Percentiles rank a stretch among this genome's conserved stretches.
Evolutionary conservation across 176 grass and related monocot species (phyloP).

Genomic region (Hsuehochloa calcarea): DNA sequence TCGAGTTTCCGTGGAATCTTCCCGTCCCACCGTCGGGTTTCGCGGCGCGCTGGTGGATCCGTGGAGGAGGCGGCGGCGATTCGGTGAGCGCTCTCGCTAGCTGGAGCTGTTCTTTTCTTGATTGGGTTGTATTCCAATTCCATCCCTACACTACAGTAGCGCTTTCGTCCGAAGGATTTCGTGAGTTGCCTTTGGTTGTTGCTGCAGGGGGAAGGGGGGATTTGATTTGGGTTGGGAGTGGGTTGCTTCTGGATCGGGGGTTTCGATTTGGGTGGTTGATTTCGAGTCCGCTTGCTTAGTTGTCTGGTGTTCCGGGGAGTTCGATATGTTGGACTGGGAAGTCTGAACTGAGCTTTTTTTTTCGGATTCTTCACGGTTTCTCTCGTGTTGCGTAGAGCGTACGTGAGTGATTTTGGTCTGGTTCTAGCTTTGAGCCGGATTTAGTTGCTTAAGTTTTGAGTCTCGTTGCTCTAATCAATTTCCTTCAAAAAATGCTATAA

Average conservation of each 20-base stretch:
- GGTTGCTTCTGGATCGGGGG: background rate
- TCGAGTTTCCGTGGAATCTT: background rate
- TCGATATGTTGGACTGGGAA: background rate
- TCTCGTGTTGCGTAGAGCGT: slow-evolving; percentile 33
- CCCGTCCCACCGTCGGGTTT: background rate
- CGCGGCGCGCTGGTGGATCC: background rate
- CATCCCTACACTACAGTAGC: background rate
- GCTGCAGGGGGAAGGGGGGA: background rate
- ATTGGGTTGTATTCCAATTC: background rate
- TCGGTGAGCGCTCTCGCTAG: slow-evolving; percentile 32
- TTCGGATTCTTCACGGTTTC: slow-evolving; percentile 35
- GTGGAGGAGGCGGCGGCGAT: background rate
- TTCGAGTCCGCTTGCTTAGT: background rate
- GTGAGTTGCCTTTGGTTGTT: background rate
- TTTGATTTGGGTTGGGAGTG: background rate
- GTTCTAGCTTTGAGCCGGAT: background rate
- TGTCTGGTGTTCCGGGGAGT: background rate
- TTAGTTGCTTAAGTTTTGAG: slow-evolving; percentile 4
- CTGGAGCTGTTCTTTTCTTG: background rate
- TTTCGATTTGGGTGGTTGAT: background rate
- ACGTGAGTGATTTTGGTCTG: slow-evolving; percentile 14
- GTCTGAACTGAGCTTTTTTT: slow-evolving; percentile 8
- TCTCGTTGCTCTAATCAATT: background rate
- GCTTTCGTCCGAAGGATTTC: background rate
- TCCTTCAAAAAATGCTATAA: background rate